These are phyloP conservation scores for Backusella sp. DNA, from an alignment of 192 early-diverging fungal species.

Conservation along the genomic window DNA sequence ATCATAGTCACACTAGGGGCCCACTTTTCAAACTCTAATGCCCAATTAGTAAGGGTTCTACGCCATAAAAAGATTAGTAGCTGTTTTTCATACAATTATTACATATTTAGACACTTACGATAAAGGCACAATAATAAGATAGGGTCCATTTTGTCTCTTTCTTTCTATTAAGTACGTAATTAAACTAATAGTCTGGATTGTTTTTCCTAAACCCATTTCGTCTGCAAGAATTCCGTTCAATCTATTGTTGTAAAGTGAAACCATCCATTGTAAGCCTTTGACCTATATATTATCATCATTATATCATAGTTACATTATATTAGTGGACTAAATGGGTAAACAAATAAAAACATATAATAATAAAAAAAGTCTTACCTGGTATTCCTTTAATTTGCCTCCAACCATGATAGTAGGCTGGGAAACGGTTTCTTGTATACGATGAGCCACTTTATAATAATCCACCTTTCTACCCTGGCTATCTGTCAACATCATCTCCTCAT, in stretches of 20 bases:
- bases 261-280: constrained; percentile 99
- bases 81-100: not conserved
- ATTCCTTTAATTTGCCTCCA: constrained; percentile 94
- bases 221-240: constrained; percentile 97
- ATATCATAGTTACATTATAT: not conserved
- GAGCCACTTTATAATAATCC: constrained; percentile 89
- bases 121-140: constrained; percentile 93
- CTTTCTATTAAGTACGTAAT: constrained; percentile 93
- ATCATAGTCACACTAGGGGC: constrained; percentile 86
- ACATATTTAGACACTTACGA: constrained; percentile 52
- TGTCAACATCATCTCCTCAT: constrained; percentile 38
- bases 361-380: constrained; percentile 54
- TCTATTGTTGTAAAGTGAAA: constrained; percentile 97
- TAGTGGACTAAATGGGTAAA: not conserved
- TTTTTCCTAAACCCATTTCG: constrained; percentile 90
- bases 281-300: constrained; percentile 34
- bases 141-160: constrained; percentile 92
- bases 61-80: not conserved
- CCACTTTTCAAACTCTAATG: constrained; percentile 97
- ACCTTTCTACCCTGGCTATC: constrained; percentile 43
- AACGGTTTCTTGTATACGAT: constrained; percentile 77
- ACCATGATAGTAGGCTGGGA: constrained; percentile 80
- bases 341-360: not conserved
- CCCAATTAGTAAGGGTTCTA: constrained; percentile 94
- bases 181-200: constrained; percentile 95